Conservation (phyloP, 1,139 yeast species). For the Blastobotrys aristatus region DNA sequence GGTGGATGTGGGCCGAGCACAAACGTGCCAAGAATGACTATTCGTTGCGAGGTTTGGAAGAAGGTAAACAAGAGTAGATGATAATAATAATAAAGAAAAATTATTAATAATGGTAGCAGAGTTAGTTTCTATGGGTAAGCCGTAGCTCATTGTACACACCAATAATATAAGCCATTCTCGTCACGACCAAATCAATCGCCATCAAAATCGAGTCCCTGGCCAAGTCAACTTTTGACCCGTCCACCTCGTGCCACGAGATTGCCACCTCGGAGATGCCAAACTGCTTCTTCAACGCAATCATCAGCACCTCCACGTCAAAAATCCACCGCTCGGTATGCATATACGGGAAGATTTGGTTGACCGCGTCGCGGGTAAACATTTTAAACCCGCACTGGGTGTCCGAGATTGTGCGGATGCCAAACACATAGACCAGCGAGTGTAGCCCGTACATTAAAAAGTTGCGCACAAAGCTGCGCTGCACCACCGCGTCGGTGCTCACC, state of each 20-base stretch:
- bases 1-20: slow-evolving; percentile 27
- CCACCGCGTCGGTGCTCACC: slow-evolving; percentile 96
- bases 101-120: neutral
- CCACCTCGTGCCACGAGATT: slow-evolving; percentile 95
- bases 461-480: slow-evolving; percentile 79
- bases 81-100: neutral
- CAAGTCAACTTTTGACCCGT: slow-evolving; percentile 87
- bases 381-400: slow-evolving; percentile 99
- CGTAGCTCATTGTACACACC: slow-evolving; percentile 57
- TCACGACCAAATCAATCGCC: slow-evolving; percentile 94
- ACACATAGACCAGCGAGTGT: slow-evolving; percentile 76
- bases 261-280: slow-evolving; percentile 72
- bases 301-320: slow-evolving; percentile 87
- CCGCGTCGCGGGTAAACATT: slow-evolving; percentile 70
- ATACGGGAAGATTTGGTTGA: slow-evolving; percentile 66
- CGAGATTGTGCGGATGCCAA: slow-evolving; percentile 79
- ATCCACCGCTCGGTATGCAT: slow-evolving; percentile 99
- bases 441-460: slow-evolving; percentile 91
- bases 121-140: slow-evolving; percentile 5
- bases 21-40: neutral
- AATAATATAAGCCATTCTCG: slow-evolving; percentile 78
- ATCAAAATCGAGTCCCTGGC: slow-evolving; percentile 86
- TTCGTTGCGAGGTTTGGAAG: slow-evolving; percentile 10
- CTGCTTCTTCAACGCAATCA: slow-evolving; percentile 67
- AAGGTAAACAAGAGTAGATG: slow-evolving; percentile 9